Evolutionary conservation across 768 basidiomycete species (phyloP), one percentile per base, ranked within the genome.

Genomic region (Lentinula sp.): DNA sequence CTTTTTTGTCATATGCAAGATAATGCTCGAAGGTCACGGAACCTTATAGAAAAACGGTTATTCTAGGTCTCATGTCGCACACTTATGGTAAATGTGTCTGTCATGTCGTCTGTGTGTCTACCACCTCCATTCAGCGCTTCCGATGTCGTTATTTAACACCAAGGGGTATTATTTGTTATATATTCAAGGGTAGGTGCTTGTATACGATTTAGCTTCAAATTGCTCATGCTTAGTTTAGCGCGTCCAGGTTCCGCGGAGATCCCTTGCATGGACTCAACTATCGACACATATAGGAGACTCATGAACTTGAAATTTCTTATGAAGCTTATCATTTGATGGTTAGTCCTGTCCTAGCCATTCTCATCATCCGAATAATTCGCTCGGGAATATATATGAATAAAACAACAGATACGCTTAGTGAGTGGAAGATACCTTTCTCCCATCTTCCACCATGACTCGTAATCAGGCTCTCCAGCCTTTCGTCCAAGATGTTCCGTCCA

Each of bases 321-420:
- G 31, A 56, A 59, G 57, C 45, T 59, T 59, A 59, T 59, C 57
- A 49, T 48, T 59, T 59, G 42, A 56, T 43, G 55, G 55, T 56
- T 56, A 56, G 48, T 46, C 23, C 57, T 42, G 18, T 50, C 34
- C 46, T 45, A 48, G 31, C 42, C 28, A 46, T 46, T 58, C 46
- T 45, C 57, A 58, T 50, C 57, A 55, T 59, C 61, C 56, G 57
- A 58, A 48, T 46, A 5, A 35, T 35, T 58, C 43, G 57, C 43
- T 49, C 57, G 31, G 37, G 37, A 46, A 23, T 28, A 28, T 28
- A 28, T 37, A 45, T 45, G 21, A 21, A 59, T 59, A 35, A 49
- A 59, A 21, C 8, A 35, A 59, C 32, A 31, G 43, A n/a, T 34
- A 23, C 42, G 43, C 45, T 9, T 13, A 18, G 34, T 46, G 56